Percentiles rank a stretch among this genome's conserved stretches.
phyloP scores from a whole-genome alignment of 2,329 filamentous ascomycete species.

The Mycosphaerella sp. region DNA sequence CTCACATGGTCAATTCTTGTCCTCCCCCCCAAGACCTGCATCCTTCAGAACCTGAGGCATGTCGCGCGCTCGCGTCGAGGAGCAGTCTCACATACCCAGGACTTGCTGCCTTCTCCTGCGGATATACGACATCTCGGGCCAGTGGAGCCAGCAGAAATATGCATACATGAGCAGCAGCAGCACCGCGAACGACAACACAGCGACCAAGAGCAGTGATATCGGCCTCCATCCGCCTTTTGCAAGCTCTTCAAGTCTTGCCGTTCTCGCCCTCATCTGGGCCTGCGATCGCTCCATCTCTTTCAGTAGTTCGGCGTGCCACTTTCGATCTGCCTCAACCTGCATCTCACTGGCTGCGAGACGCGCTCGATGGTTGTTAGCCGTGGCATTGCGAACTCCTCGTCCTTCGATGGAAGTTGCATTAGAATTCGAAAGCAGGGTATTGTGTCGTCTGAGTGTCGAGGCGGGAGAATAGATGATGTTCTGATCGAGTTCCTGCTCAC shows the following conservation, averaged over 20 bases:
- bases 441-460: too few relatives aligned
- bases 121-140: conserved; percentile 16
- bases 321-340: not conserved
- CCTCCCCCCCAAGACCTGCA: not conserved
- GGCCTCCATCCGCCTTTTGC: not conserved
- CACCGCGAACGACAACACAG: not conserved
- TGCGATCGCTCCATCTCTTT: not conserved
- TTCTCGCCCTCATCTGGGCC: not conserved
- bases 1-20: not conserved
- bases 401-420: not conserved
- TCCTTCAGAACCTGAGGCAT: not conserved
- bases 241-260: not conserved
- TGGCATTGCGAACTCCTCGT: not conserved
- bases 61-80: too few relatives aligned
- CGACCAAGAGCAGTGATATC: not conserved
- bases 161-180: conserved; percentile 3
- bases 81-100: not conserved
- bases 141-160: conserved; percentile 6
- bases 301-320: not conserved
- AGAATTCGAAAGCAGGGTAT: not conserved
- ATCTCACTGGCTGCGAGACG: not conserved
- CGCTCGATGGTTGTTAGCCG: not conserved
- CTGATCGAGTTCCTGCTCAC: too few relatives aligned
- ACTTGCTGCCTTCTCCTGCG: conserved; percentile 9
- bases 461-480: too few relatives aligned